Evolutionary conservation across 257 asterid genomes (phyloP), one percentile per base, ranked within the genome.

Genomic region (Scutellaria minor): DNA sequence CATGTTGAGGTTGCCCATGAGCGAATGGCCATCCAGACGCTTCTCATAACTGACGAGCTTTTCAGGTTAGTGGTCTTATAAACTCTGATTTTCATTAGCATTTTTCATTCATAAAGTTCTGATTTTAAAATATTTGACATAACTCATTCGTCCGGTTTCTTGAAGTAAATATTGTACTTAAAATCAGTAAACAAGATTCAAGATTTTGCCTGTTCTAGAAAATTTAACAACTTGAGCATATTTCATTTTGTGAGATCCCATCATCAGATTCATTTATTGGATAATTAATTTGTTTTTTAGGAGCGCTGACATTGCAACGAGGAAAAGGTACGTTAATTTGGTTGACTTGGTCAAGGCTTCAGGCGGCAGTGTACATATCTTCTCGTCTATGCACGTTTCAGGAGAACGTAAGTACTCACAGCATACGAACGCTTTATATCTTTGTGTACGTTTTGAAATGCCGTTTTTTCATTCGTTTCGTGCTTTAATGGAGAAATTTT

Each of bases 1-100:
- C 99, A 95, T 51, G 98, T 95, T 51, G 98, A 95, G 80, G 97
- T 95, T 80, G 99, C 99, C 66, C 94, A 93, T 74, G 98, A 93
- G 64, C 87, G 92, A 53, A 86, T 93, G 97, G 97, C 98, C 74
- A 69, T 95, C 77, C 96, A 92, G 80, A 92, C 99, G 44, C 96
- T 95, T 81, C 97, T 95, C 61, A 77, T 95, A 61, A 95, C 98
- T 2, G 99, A 95, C 70, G 97, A 92, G 75, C 95, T 92, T 78
- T 95, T 95, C 87, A 89, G 92, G 98, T 88, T 64, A 72, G 87
- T 65, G 22, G 22, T 80, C 61, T 56, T 64, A 22, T 39, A 9
- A 35, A 66, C 68, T 44, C 15, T 44, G 53, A 15, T 45, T 13
- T 51, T 54, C 66, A 18, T 7, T 9, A 44, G 9, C 48, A 44